Evolutionary conservation across 2,329 filamentous ascomycete species (phyloP), one percentile per base, ranked within the genome.

Genomic region (Trichoderma sp.): DNA sequence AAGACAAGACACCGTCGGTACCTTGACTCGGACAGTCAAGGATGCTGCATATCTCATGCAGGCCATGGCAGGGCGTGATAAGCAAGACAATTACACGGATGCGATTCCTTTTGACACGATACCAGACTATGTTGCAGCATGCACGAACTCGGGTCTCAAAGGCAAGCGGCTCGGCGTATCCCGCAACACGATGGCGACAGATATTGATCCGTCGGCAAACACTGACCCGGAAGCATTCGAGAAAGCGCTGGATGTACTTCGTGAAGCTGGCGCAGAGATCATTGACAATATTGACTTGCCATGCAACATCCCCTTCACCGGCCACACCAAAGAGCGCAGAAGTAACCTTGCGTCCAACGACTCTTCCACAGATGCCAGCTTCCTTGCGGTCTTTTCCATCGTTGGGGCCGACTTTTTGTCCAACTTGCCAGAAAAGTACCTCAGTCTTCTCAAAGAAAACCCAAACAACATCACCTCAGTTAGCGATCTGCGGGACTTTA

Each of bases 1-100:
- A 38, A 88, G 91, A 78, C 91, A 93, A 79, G 93, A 95, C 78
- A 92, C 89, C 0, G 86, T 94, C 0, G 93, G 93, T 0, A 87
- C 89, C 0, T 90, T 95, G 83, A 90, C 89, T 0, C 87, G 90
- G 27, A 93, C 89, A 0, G 89, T 95, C 3, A 87, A 87, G 16
- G 93, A 95, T 79, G 92, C 92, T 0, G 89, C 89, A 0, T 88
- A 91, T 77, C 85, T 89, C 3, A 86, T 94, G 1, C 86, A 91
- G 74, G 89, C 88, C 4, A 93, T 95, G 50, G 89, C 90, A 4
- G 92, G 92, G 0, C 79, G 85, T 2, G 91, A 93, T 78, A n/a
- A 79, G 0, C 83, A 86, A 3, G 92, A 94, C 81, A 91, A 93
- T 79, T 91, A 92, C 80, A 94, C 92, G 3, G 21, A 0, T 0